Evolutionary conservation across 2,329 filamentous ascomycete genomes (phyloP), one percentile per base, ranked within the genome.

Genomic region (Trichophaea hybrida): DNA sequence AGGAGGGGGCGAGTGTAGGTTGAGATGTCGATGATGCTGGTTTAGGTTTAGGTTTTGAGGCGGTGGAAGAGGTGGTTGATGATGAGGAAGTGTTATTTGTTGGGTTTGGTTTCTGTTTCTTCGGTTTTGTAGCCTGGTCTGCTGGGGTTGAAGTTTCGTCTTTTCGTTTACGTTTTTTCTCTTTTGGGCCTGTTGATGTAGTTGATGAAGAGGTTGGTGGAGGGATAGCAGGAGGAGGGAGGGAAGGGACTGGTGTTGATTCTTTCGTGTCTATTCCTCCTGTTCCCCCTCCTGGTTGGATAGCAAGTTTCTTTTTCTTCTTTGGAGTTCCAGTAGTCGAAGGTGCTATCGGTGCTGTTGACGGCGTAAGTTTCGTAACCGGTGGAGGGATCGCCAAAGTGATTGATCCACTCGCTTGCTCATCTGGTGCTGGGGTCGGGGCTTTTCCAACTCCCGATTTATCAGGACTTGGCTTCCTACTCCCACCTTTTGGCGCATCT

Each of bases 241-340:
- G 49, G 15, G 59, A 55, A 8, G 61, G 44, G 8, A 57, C 43
- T 6, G 57, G 48, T 37, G 64, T 32, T 8, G 54, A 50, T 35
- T 65, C 58, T 32, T 57, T 58, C 15, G 24, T 17, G 32, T 63
- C 56, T 35, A 34, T 46, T 15, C 46, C 53, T 4, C 50, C 37
- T 5, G 52, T 44, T 15, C 50, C 38, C 1, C 50, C 52, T 6
- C 52, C n/a, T 10, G 49, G 40, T 6, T 32, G 13, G 12, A 40
- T 54, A 3, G 35, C 35, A 32, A 59, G 58, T 59, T 66, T 66
- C 50, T 66, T 66, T 37, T 66, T 66, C 48, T 66, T 66, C 43
- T 66, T 66, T 1, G 61, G 59, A 10, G 57, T 44, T 31, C 37
- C 38, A 13, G 34, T 46, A 37, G 40, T 15, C 8, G 51, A 49